phyloP scores from a whole-genome alignment of 148 eudicot species.

The Vaccinium myrtillus region DNA sequence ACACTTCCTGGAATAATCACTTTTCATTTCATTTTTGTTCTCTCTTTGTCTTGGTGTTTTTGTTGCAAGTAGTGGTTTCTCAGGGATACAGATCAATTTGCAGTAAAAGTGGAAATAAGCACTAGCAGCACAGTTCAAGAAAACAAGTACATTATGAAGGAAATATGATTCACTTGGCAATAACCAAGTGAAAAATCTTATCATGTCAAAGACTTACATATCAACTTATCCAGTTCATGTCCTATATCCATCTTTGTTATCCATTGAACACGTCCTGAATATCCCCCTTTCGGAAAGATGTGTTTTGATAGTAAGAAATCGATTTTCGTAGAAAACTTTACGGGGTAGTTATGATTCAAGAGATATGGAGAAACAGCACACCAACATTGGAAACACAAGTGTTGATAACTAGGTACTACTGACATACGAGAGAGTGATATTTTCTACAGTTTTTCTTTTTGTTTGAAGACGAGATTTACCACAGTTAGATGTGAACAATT shows the following conservation, averaged over 20 bases:
- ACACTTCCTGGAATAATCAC: background rate
- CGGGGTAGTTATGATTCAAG: background rate
- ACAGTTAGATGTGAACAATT: background rate
- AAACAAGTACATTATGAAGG: background rate
- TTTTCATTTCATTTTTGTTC: background rate
- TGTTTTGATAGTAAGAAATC: background rate
- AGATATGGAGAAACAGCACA: background rate
- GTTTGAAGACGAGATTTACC: background rate
- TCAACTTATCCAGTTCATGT: background rate
- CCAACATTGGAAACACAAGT: background rate
- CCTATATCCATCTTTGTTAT: background rate
- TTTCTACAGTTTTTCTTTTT: too few species aligned
- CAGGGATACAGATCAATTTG: background rate
- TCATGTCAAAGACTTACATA: background rate
- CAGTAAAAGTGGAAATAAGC: background rate
- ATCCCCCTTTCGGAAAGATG: background rate
- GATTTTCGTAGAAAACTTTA: background rate
- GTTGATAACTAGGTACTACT: background rate
- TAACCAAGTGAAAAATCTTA: background rate
- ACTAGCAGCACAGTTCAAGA: background rate
- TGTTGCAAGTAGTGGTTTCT: background rate
- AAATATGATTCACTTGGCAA: background rate
- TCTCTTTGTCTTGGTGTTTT: background rate
- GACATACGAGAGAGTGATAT: background rate
- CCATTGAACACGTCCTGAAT: background rate